Evolutionary conservation across 345 rosid genomes (phyloP).

Genomic region (Trapa bicornis): DNA sequence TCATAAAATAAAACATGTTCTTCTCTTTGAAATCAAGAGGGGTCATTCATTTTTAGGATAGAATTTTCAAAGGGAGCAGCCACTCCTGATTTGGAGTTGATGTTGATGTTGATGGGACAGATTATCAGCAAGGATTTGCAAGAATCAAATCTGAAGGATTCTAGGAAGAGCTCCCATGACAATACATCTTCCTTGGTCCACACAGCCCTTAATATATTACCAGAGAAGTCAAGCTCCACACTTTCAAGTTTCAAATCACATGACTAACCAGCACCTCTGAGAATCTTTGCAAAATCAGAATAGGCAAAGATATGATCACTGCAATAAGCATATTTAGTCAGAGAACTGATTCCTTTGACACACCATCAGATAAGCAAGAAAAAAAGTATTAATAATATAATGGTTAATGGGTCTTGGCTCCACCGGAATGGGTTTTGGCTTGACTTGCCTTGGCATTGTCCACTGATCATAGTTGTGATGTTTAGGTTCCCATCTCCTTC

Average conservation of each 20-base stretch:
- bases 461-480: too few species aligned
- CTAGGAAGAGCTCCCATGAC: slow-evolving; percentile 6
- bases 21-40: too few species aligned
- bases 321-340: neutral
- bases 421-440: too few species aligned
- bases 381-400: neutral
- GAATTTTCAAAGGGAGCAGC: too few species aligned
- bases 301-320: neutral
- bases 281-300: slow-evolving; percentile 4
- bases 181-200: neutral
- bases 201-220: neutral
- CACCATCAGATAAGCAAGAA: neutral
- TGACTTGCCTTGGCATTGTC: too few species aligned
- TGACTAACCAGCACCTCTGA: neutral
- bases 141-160: slow-evolving; percentile 6
- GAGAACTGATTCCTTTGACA: neutral
- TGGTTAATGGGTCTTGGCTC: neutral
- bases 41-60: too few species aligned
- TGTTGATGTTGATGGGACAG: slow-evolving; percentile 6
- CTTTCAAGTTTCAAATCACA: neutral
- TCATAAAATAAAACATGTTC: too few species aligned
- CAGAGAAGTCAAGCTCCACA: neutral
- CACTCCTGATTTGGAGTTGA: neutral
- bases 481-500: too few species aligned
- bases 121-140: slow-evolving; percentile 6